Conservation (phyloP, 1,139 yeast species). For the Yamadazyma mexicana region DNA sequence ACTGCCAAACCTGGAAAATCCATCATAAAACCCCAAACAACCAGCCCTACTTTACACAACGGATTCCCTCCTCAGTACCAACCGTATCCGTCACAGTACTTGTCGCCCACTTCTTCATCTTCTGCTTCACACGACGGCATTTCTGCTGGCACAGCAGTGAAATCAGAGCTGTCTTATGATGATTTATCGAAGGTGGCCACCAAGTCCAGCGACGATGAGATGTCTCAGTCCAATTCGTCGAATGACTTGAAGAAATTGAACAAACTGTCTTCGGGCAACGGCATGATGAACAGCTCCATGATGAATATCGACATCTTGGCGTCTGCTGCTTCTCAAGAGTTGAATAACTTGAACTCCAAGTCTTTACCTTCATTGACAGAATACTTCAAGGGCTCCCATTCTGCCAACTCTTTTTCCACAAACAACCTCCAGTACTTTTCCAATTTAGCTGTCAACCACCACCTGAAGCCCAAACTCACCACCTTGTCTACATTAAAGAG, state of each 20-base stretch:
- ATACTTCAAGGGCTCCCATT: constrained; percentile 37
- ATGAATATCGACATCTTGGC: constrained; percentile 76
- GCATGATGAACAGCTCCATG: constrained; percentile 17
- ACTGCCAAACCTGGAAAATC: constrained; percentile 1
- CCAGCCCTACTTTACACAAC: constrained; percentile 1
- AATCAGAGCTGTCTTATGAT: constrained; percentile 7
- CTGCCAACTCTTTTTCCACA: constrained; percentile 17
- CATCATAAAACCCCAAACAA: not conserved
- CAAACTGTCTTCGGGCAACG: constrained; percentile 8
- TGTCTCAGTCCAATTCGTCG: not conserved
- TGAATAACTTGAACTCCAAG: constrained; percentile 53
- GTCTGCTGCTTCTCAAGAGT: constrained; percentile 78
- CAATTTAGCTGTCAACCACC: constrained; percentile 25
- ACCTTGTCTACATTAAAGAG: constrained; percentile 51
- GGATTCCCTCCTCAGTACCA: not conserved
- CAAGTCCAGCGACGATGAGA: constrained; percentile 13
- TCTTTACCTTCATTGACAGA: constrained; percentile 68
- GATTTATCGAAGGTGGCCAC: constrained; percentile 8
- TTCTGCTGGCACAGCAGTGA: not conserved
- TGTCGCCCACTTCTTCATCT: constrained; percentile 1
- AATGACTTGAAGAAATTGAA: constrained; percentile 2
- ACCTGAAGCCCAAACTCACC: constrained; percentile 30
- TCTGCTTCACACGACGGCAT: not conserved
- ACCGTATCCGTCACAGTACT: not conserved
- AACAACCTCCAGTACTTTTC: constrained; percentile 30